Evolutionary conservation across 352 stramenopile species (phyloP).

Genomic region (Phytophthora sojae): DNA sequence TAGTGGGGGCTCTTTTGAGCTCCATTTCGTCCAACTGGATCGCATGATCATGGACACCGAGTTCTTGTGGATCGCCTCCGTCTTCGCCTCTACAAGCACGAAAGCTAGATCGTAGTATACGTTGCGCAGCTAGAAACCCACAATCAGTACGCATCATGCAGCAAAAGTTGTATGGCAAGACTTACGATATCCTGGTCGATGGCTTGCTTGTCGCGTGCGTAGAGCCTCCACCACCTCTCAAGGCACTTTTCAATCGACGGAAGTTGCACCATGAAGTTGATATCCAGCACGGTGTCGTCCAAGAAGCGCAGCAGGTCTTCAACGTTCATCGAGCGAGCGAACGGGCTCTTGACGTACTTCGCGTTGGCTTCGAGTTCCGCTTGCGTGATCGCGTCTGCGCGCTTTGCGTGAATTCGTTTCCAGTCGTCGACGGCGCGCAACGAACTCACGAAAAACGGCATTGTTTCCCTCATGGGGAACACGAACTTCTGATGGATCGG

Average conservation of each 20-base stretch:
- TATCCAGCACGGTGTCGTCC: constrained; percentile 77
- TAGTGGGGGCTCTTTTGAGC: constrained; percentile 58
- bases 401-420: constrained; percentile 71
- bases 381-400: constrained; percentile 59
- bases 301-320: constrained; percentile 77
- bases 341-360: constrained; percentile 83
- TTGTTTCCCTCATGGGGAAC: constrained; percentile 74
- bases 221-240: constrained; percentile 68
- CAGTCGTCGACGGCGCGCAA: constrained; percentile 74
- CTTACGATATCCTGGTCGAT: constrained; percentile 67
- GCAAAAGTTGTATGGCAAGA: neutral
- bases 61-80: constrained; percentile 81
- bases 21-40: constrained; percentile 76
- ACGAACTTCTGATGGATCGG: constrained; percentile 57
- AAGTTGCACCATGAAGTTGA: constrained; percentile 86
- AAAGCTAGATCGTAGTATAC: constrained; percentile 80
- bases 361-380: constrained; percentile 71
- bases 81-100: constrained; percentile 80
- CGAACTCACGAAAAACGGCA: constrained; percentile 84
- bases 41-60: constrained; percentile 82
- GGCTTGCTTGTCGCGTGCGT: constrained; percentile 44
- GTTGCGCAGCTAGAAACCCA: constrained; percentile 49
- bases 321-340: constrained; percentile 64
- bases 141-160: neutral
- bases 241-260: constrained; percentile 86